phyloP scores from a whole-genome alignment of 2,329 filamentous ascomycete genomes.

The Scleromitrula shiraiana region DNA sequence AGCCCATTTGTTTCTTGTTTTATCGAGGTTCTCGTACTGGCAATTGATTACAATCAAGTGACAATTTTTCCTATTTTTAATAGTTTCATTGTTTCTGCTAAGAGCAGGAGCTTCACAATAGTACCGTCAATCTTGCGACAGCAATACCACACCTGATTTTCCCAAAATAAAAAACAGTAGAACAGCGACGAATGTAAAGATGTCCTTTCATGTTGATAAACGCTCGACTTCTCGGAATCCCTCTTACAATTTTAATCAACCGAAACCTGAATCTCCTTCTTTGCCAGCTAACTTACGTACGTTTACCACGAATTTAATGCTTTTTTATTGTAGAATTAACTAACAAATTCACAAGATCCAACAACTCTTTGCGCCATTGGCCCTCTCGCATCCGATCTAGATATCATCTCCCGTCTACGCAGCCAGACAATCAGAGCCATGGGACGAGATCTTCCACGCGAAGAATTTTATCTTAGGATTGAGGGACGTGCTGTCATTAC shows the following conservation, averaged over 20 bases:
- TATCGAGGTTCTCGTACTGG: too few species aligned
- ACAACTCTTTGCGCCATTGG: constrained; percentile 8
- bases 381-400: background rate
- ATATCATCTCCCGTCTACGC: constrained; percentile 3
- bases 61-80: too few species aligned
- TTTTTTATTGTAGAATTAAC: too few species aligned
- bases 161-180: too few species aligned
- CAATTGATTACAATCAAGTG: too few species aligned
- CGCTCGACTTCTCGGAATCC: background rate
- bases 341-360: background rate
- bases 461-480: constrained; percentile 7
- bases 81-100: too few species aligned
- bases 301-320: too few species aligned
- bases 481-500: constrained; percentile 2
- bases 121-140: too few species aligned
- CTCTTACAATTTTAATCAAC: background rate
- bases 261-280: background rate
- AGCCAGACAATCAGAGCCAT: background rate
- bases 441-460: constrained; percentile 3
- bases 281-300: background rate
- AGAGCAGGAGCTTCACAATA: too few species aligned
- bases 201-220: background rate
- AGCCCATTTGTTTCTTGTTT: too few species aligned
- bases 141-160: too few species aligned
- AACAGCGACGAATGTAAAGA: too few species aligned